These are phyloP conservation scores for Magnusiomyces fungicola DNA, from an alignment of 1,139 yeast genomes.

Conservation along the genomic window DNA sequence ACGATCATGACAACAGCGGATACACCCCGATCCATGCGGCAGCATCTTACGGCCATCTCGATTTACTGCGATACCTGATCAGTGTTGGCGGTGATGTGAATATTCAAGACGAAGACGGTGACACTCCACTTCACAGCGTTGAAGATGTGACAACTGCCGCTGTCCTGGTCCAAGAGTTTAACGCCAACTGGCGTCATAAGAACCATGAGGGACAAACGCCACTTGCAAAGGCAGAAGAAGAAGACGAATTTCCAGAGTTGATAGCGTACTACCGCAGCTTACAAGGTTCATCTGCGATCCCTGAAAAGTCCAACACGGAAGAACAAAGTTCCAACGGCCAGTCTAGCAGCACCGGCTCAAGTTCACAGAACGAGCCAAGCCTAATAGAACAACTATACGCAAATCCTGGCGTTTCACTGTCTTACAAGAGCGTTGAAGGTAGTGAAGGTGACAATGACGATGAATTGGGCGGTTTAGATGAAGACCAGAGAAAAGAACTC, in stretches of 20 bases:
- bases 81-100: slow-evolving; percentile 69
- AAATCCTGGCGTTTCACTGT: slow-evolving; percentile 5
- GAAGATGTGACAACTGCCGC: slow-evolving; percentile 65
- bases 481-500: slow-evolving; percentile 54
- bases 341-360: slow-evolving; percentile 10
- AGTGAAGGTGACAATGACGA: slow-evolving; percentile 24
- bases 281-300: slow-evolving; percentile 19
- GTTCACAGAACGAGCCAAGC: slow-evolving; percentile 5
- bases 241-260: slow-evolving; percentile 77
- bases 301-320: slow-evolving; percentile 3
- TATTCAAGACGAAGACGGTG: slow-evolving; percentile 82
- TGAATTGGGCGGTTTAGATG: slow-evolving; percentile 35
- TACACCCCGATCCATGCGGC: slow-evolving; percentile 97
- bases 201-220: slow-evolving; percentile 69
- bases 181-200: slow-evolving; percentile 55
- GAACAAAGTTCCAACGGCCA: background rate
- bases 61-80: slow-evolving; percentile 54
- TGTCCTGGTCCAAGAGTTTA: slow-evolving; percentile 53
- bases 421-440: background rate
- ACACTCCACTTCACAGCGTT: slow-evolving; percentile 87
- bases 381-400: slow-evolving; percentile 1
- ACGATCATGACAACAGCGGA: slow-evolving; percentile 82
- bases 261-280: slow-evolving; percentile 52
- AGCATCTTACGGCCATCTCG: slow-evolving; percentile 80
- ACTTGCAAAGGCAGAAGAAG: slow-evolving; percentile 66